Evolutionary conservation across 208 protist species (phyloP).

Genomic region (Willaertia magna): DNA sequence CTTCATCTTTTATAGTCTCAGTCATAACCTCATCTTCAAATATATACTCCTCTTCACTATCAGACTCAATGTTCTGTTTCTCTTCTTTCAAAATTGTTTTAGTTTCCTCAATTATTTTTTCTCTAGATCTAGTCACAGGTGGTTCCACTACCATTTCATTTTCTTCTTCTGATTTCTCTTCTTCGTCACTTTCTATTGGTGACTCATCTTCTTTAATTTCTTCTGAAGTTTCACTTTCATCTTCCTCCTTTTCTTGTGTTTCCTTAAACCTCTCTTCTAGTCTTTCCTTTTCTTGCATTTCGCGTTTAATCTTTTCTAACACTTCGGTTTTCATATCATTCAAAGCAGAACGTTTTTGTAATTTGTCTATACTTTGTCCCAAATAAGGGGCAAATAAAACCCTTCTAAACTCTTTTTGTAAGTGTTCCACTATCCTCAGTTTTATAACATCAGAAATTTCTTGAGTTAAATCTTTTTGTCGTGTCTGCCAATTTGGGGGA

Average conservation of each 20-base stretch:
- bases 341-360: not conserved
- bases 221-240: not conserved
- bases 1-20: not conserved
- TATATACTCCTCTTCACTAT: not conserved
- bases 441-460: not conserved
- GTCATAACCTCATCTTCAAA: not conserved
- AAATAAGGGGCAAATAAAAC: not conserved
- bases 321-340: not conserved
- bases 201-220: too few relatives aligned
- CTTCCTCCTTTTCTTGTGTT: not conserved
- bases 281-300: not conserved
- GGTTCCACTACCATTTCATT: not conserved
- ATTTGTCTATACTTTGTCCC: not conserved
- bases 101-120: too few relatives aligned
- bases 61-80: not conserved
- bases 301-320: not conserved
- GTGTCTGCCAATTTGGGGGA: not conserved
- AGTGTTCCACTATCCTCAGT: not conserved
- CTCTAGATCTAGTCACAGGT: too few relatives aligned
- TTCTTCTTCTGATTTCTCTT: not conserved
- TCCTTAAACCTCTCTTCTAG: not conserved
- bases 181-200: too few relatives aligned
- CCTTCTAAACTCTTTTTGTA: not conserved
- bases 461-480: not conserved
- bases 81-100: too few relatives aligned